Base-by-base conservation (phyloP, 73 alveolate species). In the Tetrahymena thermophila region DNA sequence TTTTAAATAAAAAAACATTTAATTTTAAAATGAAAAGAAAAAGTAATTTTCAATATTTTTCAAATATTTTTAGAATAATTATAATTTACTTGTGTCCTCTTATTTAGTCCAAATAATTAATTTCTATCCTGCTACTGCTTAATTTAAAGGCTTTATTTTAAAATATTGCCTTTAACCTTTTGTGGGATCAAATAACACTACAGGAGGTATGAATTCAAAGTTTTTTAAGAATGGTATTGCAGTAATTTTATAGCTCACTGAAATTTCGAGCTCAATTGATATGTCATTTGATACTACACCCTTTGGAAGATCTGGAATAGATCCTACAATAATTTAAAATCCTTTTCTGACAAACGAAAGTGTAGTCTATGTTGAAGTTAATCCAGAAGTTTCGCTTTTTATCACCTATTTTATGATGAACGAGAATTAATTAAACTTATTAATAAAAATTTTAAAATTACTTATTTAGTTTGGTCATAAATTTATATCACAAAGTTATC, bases 151-250 rank as follows among this genome's bases (percentile, higher is more conserved):
- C 37, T 94, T 44, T 19, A 94, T 94, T 43, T 94, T 94, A 50
- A 94, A 94, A 84, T 94, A 94, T 94, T 85, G 35, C 23, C 34
- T 85, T 23, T 94, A 85, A 31, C 96, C 95, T 43, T 94, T 94
- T 0, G 96, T 42, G 28, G 96, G 96, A n/a, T 85, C 93, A 25
- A 94, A 94, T 9, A 94, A 55, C 43, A 94, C 56, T 11, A 42
- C 56, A 71, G 94, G 93, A n/a, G 96, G 96, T 15, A 37, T 94
- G 35, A 94, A 94, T 94, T 94, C 93, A 85, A 94, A 94, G 57
- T 94, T 85, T 84, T 57, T 21, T 85, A 94, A 84, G 38, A 84
- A 85, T 25, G 96, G 96, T 11, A 85, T 85, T 40, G 93, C 55
- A 34, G 96, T 94, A 4, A 94, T 94, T 21, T 56, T 84, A 42